Percentiles rank a stretch among this genome's conserved stretches.
Conservation (phyloP, 345 rosid species). For the Sonneratia caseolaris region DNA sequence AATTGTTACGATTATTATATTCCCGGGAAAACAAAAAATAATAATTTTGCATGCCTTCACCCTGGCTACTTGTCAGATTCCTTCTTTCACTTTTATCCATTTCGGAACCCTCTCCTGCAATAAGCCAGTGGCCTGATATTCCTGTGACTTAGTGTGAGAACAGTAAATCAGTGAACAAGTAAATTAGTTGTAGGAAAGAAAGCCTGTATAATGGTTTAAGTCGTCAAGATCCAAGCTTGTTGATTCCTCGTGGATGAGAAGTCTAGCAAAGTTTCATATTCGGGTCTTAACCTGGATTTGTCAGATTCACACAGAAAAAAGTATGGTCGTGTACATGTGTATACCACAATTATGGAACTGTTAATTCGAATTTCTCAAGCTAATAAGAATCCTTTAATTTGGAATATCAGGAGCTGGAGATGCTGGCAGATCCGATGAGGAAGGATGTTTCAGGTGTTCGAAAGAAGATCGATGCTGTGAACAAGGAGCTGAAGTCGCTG, state of each 20-base stretch:
- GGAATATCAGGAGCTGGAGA: constrained; percentile 56
- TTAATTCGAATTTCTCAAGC: neutral
- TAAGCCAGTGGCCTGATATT: neutral
- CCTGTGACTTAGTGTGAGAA: neutral
- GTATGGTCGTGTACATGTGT: too few species aligned
- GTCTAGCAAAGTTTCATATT: too few species aligned
- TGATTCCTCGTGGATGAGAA: too few species aligned
- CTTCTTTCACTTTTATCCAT: neutral
- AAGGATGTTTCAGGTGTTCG: constrained; percentile 30
- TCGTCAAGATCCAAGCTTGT: neutral
- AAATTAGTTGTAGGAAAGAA: neutral
- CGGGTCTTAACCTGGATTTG: too few species aligned
- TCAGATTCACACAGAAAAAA: too few species aligned
- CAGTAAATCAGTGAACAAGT: too few species aligned
- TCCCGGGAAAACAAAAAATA: neutral
- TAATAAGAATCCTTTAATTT: neutral
- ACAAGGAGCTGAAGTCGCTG: constrained; percentile 32
- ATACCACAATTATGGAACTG: too few species aligned
- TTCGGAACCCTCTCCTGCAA: neutral
- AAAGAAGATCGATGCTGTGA: constrained; percentile 32
- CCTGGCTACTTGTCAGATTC: neutral
- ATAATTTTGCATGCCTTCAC: neutral
- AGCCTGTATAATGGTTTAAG: neutral
- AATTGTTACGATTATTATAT: too few species aligned
- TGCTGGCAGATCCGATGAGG: constrained; percentile 34